A percentile compares a stretch with the other conserved stretches of the same genome.
Evolutionary conservation across 306 rosid genomes (phyloP).

Genomic region (Parietaria judaica): DNA sequence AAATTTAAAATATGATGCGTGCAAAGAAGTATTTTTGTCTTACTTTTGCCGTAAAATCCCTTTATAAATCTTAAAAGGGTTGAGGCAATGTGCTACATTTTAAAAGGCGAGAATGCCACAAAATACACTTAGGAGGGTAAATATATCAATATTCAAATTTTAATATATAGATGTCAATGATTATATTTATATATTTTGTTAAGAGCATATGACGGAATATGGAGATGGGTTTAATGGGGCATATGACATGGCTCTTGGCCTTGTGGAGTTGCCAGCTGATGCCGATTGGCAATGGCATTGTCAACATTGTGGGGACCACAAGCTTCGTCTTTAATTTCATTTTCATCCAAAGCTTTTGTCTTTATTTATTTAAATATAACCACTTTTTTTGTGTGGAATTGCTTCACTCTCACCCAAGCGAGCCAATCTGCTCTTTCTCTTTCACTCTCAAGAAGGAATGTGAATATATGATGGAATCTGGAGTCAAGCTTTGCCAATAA

Average conservation of each 20-base stretch:
- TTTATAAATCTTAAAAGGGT: too few relatives aligned
- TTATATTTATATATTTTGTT: too few relatives aligned
- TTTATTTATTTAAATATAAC: not conserved
- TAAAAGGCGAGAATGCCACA: too few relatives aligned
- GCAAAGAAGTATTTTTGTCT: too few relatives aligned
- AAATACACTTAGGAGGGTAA: too few relatives aligned
- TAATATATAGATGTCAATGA: too few relatives aligned
- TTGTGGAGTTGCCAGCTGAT: conserved; percentile 24
- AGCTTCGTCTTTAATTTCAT: not conserved
- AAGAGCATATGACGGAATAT: not conserved
- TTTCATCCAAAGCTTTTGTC: not conserved
- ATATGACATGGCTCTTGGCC: conserved; percentile 10
- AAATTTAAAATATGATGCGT: too few relatives aligned
- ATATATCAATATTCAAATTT: too few relatives aligned
- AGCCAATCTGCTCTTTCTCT: conserved; percentile 5
- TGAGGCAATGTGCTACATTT: too few relatives aligned
- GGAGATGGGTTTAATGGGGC: not conserved
- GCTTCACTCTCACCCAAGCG: conserved; percentile 1
- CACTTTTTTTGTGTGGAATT: conserved; percentile 7
- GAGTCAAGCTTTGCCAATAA: conserved; percentile 1
- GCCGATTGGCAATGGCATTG: conserved; percentile 10
- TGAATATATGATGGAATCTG: conserved; percentile 3
- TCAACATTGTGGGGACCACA: conserved; percentile 16
- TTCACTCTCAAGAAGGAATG: not conserved
- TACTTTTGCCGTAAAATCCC: too few relatives aligned